These are phyloP conservation scores for Chalciporus chontae DNA, from an alignment of 768 basidiomycete species.

Conservation along the genomic window DNA sequence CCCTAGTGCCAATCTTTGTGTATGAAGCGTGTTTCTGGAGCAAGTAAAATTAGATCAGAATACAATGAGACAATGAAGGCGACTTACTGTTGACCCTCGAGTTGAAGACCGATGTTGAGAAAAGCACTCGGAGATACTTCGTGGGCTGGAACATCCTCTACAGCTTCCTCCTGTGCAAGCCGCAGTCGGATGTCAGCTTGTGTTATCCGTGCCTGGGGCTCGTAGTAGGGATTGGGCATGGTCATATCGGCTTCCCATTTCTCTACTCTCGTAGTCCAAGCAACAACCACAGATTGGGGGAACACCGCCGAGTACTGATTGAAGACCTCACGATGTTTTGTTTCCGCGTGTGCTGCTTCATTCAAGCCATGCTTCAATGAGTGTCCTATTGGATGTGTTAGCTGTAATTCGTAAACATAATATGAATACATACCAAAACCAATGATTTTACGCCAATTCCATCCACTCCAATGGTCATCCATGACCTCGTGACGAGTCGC, in stretches of 20 bases:
- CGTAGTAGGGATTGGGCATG: constrained; percentile 22
- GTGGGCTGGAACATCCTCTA: background rate
- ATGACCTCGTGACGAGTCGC: no score
- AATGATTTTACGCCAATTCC: no score
- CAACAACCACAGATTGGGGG: no score
- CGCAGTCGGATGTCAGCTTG: constrained; percentile 5
- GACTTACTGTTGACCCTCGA: constrained; percentile 18
- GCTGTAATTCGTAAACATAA: no score
- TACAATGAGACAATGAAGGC: background rate
- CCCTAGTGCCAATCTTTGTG: constrained; percentile 4
- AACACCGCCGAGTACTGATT: no score
- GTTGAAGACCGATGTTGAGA: constrained; percentile 10
- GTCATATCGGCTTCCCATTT: constrained; percentile 22
- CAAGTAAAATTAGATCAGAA: background rate
- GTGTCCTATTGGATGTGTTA: no score
- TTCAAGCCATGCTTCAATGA: no score
- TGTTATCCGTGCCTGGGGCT: background rate
- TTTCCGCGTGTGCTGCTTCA: no score
- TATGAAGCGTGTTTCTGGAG: background rate
- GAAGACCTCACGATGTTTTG: no score
- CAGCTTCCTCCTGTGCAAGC: constrained; percentile 4
- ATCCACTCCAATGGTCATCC: no score
- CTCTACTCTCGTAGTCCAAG: constrained; percentile 15
- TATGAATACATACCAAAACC: no score
- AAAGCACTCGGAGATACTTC: constrained; percentile 7